These are phyloP conservation scores for Aspergillus fumigatus DNA, from an alignment of 2,329 filamentous ascomycete species.

Conservation along the genomic window DNA sequence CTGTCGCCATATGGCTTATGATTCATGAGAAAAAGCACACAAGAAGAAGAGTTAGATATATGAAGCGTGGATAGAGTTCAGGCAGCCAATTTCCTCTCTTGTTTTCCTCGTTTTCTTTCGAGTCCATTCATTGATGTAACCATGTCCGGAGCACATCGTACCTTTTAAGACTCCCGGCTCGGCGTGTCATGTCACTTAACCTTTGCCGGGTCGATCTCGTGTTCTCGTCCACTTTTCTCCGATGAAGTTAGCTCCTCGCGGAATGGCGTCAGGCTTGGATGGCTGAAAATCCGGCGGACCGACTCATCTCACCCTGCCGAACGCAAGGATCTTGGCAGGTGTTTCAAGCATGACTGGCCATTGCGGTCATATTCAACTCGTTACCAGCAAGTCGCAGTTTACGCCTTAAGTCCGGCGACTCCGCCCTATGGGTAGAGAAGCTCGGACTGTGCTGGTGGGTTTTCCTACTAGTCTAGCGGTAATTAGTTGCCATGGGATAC, in stretches of 20 bases:
- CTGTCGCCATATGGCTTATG: neutral
- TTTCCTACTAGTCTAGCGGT: neutral
- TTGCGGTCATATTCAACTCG: too few species aligned
- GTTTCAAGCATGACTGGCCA: too few species aligned
- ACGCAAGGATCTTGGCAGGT: neutral
- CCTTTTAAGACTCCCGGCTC: too few species aligned
- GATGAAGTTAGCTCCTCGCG: too few species aligned
- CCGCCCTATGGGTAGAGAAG: neutral
- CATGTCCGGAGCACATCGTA: neutral
- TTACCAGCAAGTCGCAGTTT: too few species aligned
- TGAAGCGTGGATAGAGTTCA: neutral
- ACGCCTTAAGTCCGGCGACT: too few species aligned
- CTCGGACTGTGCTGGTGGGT: neutral
- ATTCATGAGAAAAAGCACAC: neutral
- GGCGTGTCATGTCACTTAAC: neutral
- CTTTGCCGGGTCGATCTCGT: neutral
- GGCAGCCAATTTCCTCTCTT: neutral
- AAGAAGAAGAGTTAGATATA: neutral
- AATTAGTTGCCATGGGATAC: neutral
- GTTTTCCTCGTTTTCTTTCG: too few species aligned
- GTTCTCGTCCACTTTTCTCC: neutral
- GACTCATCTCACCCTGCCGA: neutral
- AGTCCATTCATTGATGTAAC: neutral
- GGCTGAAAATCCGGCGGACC: neutral
- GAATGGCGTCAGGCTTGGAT: too few species aligned